Evolutionary conservation across 805 yeast species (phyloP).

Genomic region (Monosporozyma unispora): DNA sequence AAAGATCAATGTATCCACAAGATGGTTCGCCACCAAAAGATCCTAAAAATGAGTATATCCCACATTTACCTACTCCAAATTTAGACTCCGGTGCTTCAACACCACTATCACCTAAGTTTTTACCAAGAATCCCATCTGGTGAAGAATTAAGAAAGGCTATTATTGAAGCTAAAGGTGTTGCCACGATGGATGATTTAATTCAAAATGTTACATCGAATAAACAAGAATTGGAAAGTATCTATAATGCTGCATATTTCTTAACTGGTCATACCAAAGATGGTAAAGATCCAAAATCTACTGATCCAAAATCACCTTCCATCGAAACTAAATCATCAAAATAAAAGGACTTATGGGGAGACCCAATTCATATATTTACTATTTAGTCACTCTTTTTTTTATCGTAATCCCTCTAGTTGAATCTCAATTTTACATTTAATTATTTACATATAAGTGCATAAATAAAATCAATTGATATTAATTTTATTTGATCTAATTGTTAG

Average conservation of each 20-base stretch:
- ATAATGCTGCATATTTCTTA: constrained; percentile 17
- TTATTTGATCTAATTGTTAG: no score
- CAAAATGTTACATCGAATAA: constrained; percentile 36
- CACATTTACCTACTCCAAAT: constrained; percentile 31
- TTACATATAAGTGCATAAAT: no score
- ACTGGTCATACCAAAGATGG: neutral
- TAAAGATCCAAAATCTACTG: neutral
- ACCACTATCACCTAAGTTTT: constrained; percentile 3
- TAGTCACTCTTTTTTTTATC: neutral
- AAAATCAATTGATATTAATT: no score
- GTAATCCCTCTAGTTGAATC: no score
- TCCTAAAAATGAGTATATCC: constrained; percentile 12
- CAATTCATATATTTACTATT: neutral
- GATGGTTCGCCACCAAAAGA: constrained; percentile 23
- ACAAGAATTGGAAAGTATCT: constrained; percentile 42
- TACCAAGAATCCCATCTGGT: constrained; percentile 37
- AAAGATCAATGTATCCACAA: constrained; percentile 34
- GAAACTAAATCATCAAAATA: neutral
- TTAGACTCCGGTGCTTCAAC: neutral
- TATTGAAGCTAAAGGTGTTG: constrained; percentile 67
- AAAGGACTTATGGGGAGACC: neutral
- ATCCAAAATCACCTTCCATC: neutral
- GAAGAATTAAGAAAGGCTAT: constrained; percentile 43
- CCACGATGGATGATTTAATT: constrained; percentile 58
- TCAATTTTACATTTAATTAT: no score